Evolutionary conservation across 371 early-diverging fungal genomes (phyloP), one percentile per base, ranked within the genome.

Genomic region (Rhizomucor miehei): DNA sequence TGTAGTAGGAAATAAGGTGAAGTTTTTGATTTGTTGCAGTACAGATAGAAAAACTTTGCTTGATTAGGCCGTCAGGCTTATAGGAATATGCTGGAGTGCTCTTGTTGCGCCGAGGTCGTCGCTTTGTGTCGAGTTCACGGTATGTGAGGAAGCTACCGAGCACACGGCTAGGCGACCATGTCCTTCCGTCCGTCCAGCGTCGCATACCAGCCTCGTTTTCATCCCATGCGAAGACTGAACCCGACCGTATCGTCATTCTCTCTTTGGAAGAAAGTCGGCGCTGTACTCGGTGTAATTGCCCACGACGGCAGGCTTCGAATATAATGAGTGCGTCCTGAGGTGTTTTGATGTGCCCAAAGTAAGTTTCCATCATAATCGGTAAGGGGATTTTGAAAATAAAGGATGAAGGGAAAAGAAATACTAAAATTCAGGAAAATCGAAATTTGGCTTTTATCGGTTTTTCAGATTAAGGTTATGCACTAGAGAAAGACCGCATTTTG

Each of bases 171-270:
- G 93, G 90, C 14, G 91, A 89, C 94, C 93, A 92, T 43, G 86
- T 86, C 44, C 87, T 81, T 12, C 93, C 92, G 62, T 94, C 95
- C 3, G 95, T 94, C 95, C 95, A 94, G 12, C 94, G 78, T 50
- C 89, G 75, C 84, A 94, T 93, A 0, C 94, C 91, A 1, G 90
- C 84, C 59, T 92, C 94, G 17, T 85, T 79, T 74, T 93, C 93
- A 64, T 91, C 91, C 84, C 89, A 93, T 17, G 91, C 87, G 63
- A 90, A 93, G 2, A 93, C 85, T 0, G 92, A 87, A 0, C 94
- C 94, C 4, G 94, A 90, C n/a, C 80, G 79, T 56, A 94, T 91
- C 10, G 75, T 70, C 17, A 71, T 69, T 38, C 94, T 81, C 62
- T 94, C 92, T 49, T 83, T 83, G 23, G 88, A 87, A 34, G 89